Evolutionary conservation across 768 basidiomycete genomes (phyloP), one percentile per base, ranked within the genome.

Genomic region (Tricholoma terreum): DNA sequence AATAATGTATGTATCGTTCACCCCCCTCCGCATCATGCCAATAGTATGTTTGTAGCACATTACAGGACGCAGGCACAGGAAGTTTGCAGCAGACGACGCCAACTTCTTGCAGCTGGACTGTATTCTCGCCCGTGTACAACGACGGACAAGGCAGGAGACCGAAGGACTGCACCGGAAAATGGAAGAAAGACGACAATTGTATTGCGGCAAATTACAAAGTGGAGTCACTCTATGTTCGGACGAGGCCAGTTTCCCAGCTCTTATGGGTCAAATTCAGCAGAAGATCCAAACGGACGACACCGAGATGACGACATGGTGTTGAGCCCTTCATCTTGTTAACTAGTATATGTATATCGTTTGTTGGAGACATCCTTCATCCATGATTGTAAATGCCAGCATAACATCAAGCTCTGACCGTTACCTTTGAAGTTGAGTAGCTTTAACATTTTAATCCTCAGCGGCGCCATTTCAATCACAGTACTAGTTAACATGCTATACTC

Each of bases 31-130:
- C 1, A 57, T 48, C 19, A 24, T 52, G 40, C 14, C 53, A 38
- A 48, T 60, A 19, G 36, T 27, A 17, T 58, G 45, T 54, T 48
- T 50, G 6, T 63, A 97, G 94, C 94, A 97, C 67, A 78, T 89
- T 54, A 71, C 72, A 49, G 77, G 85, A 14, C 82, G 81, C 49
- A 90, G 80, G 65, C 96, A 98, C 70, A 82, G 84, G 53, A 89
- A 86, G 59, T 98, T 92, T 70, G 94, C 96, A 0, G 72, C 71
- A 14, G 84, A 94, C 63, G 79, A 85, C 56, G 76, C 79, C 19
- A 93, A 98, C 71, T 98, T 94, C 67, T 64, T 76, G 27, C 82
- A 85, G 54, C 80, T 98, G 27, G 96, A 98, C 71, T 75, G 71
- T 35, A 80, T 95, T 24, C 80, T 98, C 19, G 71, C 72, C 22